Percentiles rank a stretch among this genome's conserved stretches.
phyloP scores from a whole-genome alignment of 169 alveolate genomes.

The Eimeria acervulina region DNA sequence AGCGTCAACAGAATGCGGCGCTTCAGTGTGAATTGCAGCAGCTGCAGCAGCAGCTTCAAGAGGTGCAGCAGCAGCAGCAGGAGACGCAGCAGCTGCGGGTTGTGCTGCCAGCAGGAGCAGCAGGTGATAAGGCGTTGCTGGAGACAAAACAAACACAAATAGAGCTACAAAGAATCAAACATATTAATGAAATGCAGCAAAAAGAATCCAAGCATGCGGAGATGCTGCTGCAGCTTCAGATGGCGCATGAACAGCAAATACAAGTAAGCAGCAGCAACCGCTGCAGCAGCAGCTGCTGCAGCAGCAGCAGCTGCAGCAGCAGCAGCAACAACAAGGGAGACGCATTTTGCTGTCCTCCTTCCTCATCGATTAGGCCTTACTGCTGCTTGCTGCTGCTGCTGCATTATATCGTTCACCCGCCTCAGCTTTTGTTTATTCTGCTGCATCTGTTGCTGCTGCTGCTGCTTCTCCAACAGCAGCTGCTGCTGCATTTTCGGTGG shows the following conservation, averaged over 20 bases:
- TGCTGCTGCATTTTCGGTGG: neutral
- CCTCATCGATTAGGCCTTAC: neutral
- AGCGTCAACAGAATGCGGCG: too few relatives aligned
- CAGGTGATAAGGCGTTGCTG: neutral
- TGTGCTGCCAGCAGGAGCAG: neutral
- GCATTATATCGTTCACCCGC: neutral
- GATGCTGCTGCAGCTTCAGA: neutral
- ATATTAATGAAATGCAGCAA: neutral
- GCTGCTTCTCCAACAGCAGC: neutral
- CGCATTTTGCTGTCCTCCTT: too few relatives aligned
- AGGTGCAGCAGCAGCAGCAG: slow-evolving; percentile 30
- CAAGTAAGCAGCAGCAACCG: too few relatives aligned
- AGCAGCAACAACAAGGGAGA: too few relatives aligned
- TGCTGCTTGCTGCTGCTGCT: neutral
- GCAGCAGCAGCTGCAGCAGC: neutral
- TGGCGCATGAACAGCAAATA: neutral
- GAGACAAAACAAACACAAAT: neutral
- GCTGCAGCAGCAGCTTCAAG: slow-evolving; percentile 30
- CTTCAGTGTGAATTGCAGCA: too few relatives aligned
- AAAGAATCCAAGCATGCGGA: neutral
- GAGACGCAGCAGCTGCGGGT: slow-evolving; percentile 9
- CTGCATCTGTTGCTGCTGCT: too few relatives aligned
- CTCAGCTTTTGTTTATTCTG: neutral
- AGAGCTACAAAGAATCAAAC: neutral
- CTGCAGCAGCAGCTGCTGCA: too few relatives aligned